Evolutionary conservation across 345 rosid genomes (phyloP).

Genomic region (Erodium maritimum): DNA sequence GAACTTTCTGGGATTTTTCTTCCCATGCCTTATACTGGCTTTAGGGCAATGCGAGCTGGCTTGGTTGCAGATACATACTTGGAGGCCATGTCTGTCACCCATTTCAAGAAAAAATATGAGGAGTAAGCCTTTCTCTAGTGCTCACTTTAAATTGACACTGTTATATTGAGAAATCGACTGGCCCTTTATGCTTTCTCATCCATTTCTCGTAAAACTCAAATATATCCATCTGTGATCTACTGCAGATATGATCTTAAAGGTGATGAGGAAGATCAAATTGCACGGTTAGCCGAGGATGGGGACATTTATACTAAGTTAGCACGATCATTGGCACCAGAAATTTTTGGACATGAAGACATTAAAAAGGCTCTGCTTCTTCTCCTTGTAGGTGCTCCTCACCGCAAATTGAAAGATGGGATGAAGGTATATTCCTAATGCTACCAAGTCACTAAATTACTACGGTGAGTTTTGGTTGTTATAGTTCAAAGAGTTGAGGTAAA

Average conservation of each 20-base stretch:
- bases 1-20: conserved; percentile 96
- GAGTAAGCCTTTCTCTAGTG: conserved; percentile 46
- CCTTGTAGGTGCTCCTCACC: conserved; percentile 95
- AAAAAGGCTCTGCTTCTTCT: conserved; percentile 92
- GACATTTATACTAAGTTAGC: conserved; percentile 91
- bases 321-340: conserved; percentile 87
- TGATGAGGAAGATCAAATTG: conserved; percentile 83
- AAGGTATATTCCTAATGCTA: conserved; percentile 39
- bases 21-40: conserved; percentile 90
- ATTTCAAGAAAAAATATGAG: conserved; percentile 94
- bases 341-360: conserved; percentile 96
- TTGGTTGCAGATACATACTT: conserved; percentile 92
- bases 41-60: conserved; percentile 95
- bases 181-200: background rate
- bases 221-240: conserved; percentile 2
- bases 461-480: background rate
- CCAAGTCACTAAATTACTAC: background rate
- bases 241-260: conserved; percentile 75
- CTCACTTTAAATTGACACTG: background rate
- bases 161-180: background rate
- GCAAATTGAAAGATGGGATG: conserved; percentile 93
- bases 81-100: conserved; percentile 82
- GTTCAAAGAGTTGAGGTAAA: background rate
- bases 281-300: conserved; percentile 89
- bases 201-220: conserved; percentile 5